Evolutionary conservation across 148 eudicot species (phyloP).

Genomic region (Selenicereus undatus): DNA sequence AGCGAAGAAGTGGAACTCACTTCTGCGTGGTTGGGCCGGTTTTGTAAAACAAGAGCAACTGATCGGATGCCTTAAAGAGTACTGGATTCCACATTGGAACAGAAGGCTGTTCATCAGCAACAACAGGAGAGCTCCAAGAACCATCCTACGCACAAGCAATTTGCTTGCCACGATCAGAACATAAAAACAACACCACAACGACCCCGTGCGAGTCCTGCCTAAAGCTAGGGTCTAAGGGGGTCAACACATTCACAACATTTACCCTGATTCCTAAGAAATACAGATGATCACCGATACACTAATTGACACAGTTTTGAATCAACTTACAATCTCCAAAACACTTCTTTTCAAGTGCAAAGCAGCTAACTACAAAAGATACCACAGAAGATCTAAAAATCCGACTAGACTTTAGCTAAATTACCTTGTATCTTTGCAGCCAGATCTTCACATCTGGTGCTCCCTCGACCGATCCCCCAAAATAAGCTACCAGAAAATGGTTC

Average conservation of each 20-base stretch:
- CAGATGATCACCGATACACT: neutral
- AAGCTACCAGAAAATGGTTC: constrained; percentile 78
- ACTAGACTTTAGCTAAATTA: constrained; percentile 12
- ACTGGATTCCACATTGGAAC: constrained; percentile 99
- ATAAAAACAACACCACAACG: neutral
- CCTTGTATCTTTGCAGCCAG: constrained; percentile 87
- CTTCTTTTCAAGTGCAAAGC: neutral
- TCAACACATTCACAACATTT: neutral
- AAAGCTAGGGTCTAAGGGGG: neutral
- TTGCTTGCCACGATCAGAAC: constrained; percentile 7
- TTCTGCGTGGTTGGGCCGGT: constrained; percentile 80
- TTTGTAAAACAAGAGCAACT: constrained; percentile 83
- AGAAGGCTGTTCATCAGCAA: constrained; percentile 57
- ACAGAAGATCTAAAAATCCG: neutral
- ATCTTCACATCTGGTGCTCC: constrained; percentile 91
- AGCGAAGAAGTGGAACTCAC: constrained; percentile 38
- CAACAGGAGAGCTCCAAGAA: constrained; percentile 62
- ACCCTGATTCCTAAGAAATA: neutral
- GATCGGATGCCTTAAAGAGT: constrained; percentile 58
- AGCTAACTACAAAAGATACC: neutral
- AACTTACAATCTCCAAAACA: neutral
- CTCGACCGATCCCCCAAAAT: constrained; percentile 87
- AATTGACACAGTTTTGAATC: neutral
- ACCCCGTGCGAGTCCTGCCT: too few relatives aligned
- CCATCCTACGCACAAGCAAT: constrained; percentile 57